Conservation (phyloP, 2,329 filamentous ascomycete genomes). For the Corinectria fuckeliana region DNA sequence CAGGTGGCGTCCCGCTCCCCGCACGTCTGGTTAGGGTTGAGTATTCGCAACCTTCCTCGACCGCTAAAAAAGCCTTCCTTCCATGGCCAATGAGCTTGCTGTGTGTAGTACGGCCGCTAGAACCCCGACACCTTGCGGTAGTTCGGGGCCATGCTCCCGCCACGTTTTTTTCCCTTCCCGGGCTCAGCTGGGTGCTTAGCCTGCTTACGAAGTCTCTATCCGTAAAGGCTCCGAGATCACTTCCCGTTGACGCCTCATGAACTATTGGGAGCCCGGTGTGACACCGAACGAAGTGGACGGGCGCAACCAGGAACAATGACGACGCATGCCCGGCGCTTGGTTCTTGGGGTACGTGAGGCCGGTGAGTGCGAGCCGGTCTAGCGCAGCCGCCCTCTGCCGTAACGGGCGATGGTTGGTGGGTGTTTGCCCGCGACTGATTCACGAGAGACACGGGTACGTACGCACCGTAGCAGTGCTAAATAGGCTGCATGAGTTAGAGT, state of each 20-base stretch:
- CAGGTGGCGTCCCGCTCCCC: constrained; percentile 8
- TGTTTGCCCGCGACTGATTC: no score
- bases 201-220: no score
- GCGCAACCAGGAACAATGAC: constrained; percentile 2
- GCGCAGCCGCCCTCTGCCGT: not conserved
- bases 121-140: constrained; percentile 16
- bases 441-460: no score
- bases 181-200: no score
- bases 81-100: not conserved
- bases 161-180: constrained; percentile 23
- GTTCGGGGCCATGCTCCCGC: constrained; percentile 22
- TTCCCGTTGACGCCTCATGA: no score
- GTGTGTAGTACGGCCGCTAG: constrained; percentile 21
- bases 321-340: constrained; percentile 1
- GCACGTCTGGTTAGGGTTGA: not conserved
- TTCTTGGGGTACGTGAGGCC: constrained; percentile 2
- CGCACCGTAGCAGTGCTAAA: no score
- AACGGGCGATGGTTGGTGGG: not conserved
- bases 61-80: not conserved
- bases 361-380: not conserved
- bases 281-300: no score
- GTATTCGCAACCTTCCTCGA: constrained; percentile 10
- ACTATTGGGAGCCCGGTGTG: no score
- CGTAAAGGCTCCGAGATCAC: no score
- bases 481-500: no score